Base-by-base conservation (phyloP, 306 rosid species). In the Cicer arietinum region DNA sequence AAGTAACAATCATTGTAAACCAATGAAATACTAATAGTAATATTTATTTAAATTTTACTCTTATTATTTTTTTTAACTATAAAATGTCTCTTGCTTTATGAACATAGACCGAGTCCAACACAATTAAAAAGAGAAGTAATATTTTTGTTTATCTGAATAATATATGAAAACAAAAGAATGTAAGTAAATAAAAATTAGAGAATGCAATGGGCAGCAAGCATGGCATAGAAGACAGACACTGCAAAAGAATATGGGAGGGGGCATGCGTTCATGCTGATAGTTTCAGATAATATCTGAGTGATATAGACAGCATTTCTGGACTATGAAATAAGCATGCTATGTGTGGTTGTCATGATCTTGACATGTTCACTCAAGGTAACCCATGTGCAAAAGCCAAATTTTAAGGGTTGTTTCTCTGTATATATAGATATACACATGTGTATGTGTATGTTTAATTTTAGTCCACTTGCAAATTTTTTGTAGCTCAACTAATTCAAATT, bases 361-460 rank as follows among this genome's bases (percentile, higher is more conserved):
- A 79, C 90, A 82, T 77, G 74, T 77, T 82, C 71, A 75, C 73
- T 54, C 60, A 53, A 74, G 22, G 56, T 63, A 71, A 61, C 67
- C 87, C 98, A 93, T 89, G 98, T 93, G 97, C 93, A 40, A 93
- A 93, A 88, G 89, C 93, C 97, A 84, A 77, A 0, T 30, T 88
- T 85, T 57, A 59, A 81, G 90, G 88, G 85, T 18, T 73, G 7
- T 84, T 76, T 71, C 82, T 81, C 63, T 82, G 53, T 80, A 57
- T 63, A 59, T 59, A 6, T 51, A 51, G 56, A 51, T 22, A 57
- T 57, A 22, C 22, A 14, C 63, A 57, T 75, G 46, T 54, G 52
- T 57, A 10, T 60, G 11, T 60, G 59, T 74, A 25, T 42, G 25
- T 54, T 13, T 58, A 68, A 73, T 62, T 51, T 14, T 6, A 51